Base-by-base conservation (phyloP, 345 rosid genomes). In the Bretschneidera sinensis region DNA sequence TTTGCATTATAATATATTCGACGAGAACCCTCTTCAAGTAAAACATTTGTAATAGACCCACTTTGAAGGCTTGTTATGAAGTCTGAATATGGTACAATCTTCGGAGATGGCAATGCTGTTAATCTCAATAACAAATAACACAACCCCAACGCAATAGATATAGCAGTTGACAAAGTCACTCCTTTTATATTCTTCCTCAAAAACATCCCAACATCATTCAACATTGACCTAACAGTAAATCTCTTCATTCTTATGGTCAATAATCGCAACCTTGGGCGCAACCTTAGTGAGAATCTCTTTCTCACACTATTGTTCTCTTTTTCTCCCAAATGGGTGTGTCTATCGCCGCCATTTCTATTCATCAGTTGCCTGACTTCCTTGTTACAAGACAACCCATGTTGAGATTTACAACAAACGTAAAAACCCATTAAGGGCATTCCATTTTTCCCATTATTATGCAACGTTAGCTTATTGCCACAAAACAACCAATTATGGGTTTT, bases 21-120 rank as follows among this genome's bases (percentile, higher is more conserved):
- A 51, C 95, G 98, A 66, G 97, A 92, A 22, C 91, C 97, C 76
- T 92, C 98, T 85, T 85, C 96, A 9, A 89, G 77, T 71, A 92
- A 76, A 61, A 92, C 86, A 53, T 83, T 86, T 0, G 83, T 76
- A 57, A 89, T 95, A 53, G 80, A 76, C 43, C 90, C 87, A 51
- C 62, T 78, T 61, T 81, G 86, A 62, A 92, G 94, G 76, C 82
- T 85, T 14, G 73, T 57, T 11, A 92, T 73, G 51, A 92, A 81
- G 34, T 87, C 97, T 0, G 97, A 92, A 71, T 92, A 92, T 0
- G 97, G 96, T 59, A 92, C 88, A 62, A 72, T 43, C 59, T 84
- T 79, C 1, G 96, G 83, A 51, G 90, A 79, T 10, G 97, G 96
- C 61, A 75, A 57, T 25, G 96, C 74, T 2, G 94, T 84, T 67